phyloP scores from a whole-genome alignment of 805 yeast genomes.

The Candida odintsovae region DNA sequence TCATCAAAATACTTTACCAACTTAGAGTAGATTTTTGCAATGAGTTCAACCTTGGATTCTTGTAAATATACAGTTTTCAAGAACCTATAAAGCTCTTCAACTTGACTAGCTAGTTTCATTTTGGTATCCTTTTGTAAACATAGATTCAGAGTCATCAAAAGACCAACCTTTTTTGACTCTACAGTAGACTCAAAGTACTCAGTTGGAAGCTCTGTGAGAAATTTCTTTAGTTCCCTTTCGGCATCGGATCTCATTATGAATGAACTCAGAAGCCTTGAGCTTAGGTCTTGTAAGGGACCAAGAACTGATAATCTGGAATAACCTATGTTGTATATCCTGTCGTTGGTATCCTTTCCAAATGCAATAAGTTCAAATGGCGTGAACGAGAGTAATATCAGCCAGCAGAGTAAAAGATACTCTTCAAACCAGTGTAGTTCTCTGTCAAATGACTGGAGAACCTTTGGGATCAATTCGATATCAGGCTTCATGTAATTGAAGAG shows the following conservation, averaged over 20 bases:
- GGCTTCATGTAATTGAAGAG: conserved; percentile 55
- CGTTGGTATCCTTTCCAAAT: conserved; percentile 28
- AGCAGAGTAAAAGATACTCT: conserved; percentile 48
- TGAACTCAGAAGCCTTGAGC: conserved; percentile 26
- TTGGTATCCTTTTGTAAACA: conserved; percentile 18
- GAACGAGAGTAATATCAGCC: conserved; percentile 67
- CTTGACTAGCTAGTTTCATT: conserved; percentile 1
- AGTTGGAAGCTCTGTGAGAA: conserved; percentile 11
- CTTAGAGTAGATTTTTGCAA: conserved; percentile 22
- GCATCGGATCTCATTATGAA: conserved; percentile 24
- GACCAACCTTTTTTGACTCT: conserved; percentile 10
- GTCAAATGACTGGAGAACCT: conserved; percentile 26
- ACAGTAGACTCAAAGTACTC: conserved; percentile 9
- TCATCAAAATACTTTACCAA: conserved; percentile 13
- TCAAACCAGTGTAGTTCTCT: conserved; percentile 36
- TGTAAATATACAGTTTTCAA: not conserved
- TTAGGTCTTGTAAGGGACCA: conserved; percentile 34
- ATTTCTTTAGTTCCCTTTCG: conserved; percentile 6
- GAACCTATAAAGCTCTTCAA: not conserved
- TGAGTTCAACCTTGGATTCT: conserved; percentile 8
- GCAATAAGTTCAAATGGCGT: conserved; percentile 63
- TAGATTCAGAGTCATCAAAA: conserved; percentile 14
- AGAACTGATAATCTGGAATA: conserved; percentile 31
- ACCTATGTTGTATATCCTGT: conserved; percentile 32
- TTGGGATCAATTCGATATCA: conserved; percentile 45